Percentiles rank a stretch among this genome's conserved stretches.
Conservation (phyloP, 371 early-diverging fungal species). For the Mortierella sp. region DNA sequence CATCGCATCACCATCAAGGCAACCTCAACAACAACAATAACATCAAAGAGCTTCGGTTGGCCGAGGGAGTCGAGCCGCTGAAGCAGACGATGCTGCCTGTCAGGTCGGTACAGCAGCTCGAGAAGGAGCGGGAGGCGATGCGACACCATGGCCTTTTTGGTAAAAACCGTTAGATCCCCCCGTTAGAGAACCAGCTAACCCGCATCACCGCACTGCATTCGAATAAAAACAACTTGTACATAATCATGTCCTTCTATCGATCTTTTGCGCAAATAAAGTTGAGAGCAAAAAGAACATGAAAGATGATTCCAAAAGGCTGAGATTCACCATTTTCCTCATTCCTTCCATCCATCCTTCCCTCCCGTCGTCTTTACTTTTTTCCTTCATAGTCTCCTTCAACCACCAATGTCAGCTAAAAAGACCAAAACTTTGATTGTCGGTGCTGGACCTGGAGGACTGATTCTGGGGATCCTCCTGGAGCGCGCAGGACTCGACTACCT, state of each 20-base stretch:
- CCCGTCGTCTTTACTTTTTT: too few relatives aligned
- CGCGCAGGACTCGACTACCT: slow-evolving; percentile 2
- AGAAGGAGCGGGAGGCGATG: slow-evolving; percentile 51
- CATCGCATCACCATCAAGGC: slow-evolving; percentile 13
- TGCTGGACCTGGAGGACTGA: slow-evolving; percentile 6
- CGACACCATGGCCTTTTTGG: slow-evolving; percentile 27
- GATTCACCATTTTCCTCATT: too few relatives aligned
- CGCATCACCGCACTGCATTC: neutral
- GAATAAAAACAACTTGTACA: neutral
- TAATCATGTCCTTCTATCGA: neutral
- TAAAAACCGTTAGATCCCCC: neutral
- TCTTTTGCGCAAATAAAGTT: neutral
- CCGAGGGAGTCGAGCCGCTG: slow-evolving; percentile 53
- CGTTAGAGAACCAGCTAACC: neutral
- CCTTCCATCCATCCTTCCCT: too few relatives aligned
- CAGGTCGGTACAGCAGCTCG: slow-evolving; percentile 52
- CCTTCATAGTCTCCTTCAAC: too few relatives aligned
- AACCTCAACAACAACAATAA: slow-evolving; percentile 16
- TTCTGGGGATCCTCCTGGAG: slow-evolving; percentile 8
- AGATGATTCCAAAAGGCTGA: too few relatives aligned
- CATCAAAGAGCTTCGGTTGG: slow-evolving; percentile 50
- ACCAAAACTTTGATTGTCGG: slow-evolving; percentile 11
- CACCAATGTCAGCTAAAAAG: neutral
- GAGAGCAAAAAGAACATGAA: neutral
- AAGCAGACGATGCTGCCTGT: slow-evolving; percentile 55